Percentiles rank a stretch among this genome's conserved stretches.
Evolutionary conservation across 1,284 basidiomycete species (phyloP).

Genomic region (Moesziomyces antarcticus): DNA sequence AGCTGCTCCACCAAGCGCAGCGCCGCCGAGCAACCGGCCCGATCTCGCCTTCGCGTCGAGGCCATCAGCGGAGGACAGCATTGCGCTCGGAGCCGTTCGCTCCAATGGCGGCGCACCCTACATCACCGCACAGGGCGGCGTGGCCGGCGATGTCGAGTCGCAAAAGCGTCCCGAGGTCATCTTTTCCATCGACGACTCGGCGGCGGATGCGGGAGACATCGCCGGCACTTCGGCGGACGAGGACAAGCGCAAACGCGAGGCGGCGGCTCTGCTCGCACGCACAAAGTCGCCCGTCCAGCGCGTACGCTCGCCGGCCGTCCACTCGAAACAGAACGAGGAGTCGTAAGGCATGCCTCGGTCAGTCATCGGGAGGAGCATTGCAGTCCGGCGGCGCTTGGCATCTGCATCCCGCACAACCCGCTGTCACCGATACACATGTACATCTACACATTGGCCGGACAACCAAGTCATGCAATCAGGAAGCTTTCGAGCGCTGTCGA

Average conservation of each 20-base stretch:
- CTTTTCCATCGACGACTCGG: slow-evolving; percentile 33
- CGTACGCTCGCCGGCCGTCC: slow-evolving; percentile 27
- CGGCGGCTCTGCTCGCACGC: slow-evolving; percentile 20
- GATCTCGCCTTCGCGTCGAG: slow-evolving; percentile 43
- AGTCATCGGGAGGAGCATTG: too few species aligned
- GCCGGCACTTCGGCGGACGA: slow-evolving; percentile 25
- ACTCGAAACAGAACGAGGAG: background rate
- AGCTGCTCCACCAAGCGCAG: slow-evolving; percentile 41
- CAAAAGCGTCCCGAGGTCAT: slow-evolving; percentile 47
- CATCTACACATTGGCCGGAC: too few species aligned
- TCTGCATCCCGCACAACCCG: too few species aligned
- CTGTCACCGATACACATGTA: too few species aligned
- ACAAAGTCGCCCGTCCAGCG: slow-evolving; percentile 31
- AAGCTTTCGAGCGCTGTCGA: too few species aligned
- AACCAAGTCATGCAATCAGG: too few species aligned
- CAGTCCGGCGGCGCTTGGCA: too few species aligned
- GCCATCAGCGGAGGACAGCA: background rate
- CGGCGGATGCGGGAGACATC: slow-evolving; percentile 21
- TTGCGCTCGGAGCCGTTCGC: slow-evolving; percentile 24
- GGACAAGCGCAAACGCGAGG: slow-evolving; percentile 22
- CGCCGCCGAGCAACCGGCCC: slow-evolving; percentile 42
- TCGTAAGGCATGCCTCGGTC: background rate
- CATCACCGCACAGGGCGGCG: slow-evolving; percentile 33
- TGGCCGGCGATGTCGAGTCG: slow-evolving; percentile 30
- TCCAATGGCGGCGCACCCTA: slow-evolving; percentile 40